Evolutionary conservation across 768 basidiomycete species (phyloP).

Genomic region (Tulasnella sp.): DNA sequence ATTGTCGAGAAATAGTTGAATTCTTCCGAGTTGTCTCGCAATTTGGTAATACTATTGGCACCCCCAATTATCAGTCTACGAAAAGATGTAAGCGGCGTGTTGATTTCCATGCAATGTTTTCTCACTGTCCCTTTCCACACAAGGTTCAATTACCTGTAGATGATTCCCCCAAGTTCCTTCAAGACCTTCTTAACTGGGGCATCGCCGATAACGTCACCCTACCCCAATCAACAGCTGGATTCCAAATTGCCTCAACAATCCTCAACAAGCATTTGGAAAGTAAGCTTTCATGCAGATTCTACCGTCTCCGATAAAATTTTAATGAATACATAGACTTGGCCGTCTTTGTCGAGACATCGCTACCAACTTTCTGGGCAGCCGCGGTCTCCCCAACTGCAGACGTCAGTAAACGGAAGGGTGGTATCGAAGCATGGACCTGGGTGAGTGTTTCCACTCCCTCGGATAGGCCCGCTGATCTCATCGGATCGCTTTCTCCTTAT

Average conservation of each 20-base stretch:
- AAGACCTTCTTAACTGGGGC: slow-evolving; percentile 48
- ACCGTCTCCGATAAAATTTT: background rate
- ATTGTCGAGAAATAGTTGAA: slow-evolving; percentile 27
- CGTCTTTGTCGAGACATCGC: slow-evolving; percentile 16
- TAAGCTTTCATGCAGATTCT: slow-evolving; percentile 20
- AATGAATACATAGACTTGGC: background rate
- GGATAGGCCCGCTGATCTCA: background rate
- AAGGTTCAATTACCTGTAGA: slow-evolving; percentile 45
- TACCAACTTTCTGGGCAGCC: slow-evolving; percentile 38
- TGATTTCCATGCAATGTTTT: background rate
- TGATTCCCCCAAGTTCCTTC: slow-evolving; percentile 40
- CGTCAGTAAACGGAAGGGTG: slow-evolving; percentile 34
- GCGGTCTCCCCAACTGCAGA: slow-evolving; percentile 30
- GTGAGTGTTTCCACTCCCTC: slow-evolving; percentile 28
- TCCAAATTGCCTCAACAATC: slow-evolving; percentile 42
- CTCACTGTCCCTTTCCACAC: background rate
- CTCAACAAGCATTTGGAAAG: slow-evolving; percentile 70
- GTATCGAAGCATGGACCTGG: slow-evolving; percentile 57
- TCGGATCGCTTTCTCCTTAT: background rate
- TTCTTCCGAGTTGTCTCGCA: slow-evolving; percentile 40
- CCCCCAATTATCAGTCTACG: slow-evolving; percentile 52
- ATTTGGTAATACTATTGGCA: slow-evolving; percentile 55
- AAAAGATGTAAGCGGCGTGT: slow-evolving; percentile 44
- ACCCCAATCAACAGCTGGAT: slow-evolving; percentile 21
- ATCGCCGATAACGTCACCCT: slow-evolving; percentile 19